These are phyloP conservation scores for Kodamaea neixiangensis DNA, from an alignment of 805 yeast genomes.

Conservation along the genomic window DNA sequence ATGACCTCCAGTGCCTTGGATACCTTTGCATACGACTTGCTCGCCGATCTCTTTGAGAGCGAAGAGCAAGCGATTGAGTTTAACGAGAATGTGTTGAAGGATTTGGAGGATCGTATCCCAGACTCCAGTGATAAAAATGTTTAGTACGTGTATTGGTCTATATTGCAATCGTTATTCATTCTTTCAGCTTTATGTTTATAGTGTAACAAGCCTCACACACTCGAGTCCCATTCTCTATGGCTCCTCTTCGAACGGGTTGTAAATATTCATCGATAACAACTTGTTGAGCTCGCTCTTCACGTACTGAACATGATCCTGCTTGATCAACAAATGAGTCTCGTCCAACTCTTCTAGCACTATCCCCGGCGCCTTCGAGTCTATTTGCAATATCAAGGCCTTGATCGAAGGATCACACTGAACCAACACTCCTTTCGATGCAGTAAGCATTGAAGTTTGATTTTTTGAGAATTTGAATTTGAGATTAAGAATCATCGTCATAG, in stretches of 20 bases:
- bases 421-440: conserved; percentile 45
- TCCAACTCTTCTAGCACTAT: conserved; percentile 77
- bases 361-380: conserved; percentile 76
- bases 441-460: conserved; percentile 31
- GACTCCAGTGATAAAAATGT: neutral
- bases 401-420: conserved; percentile 86
- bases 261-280: conserved; percentile 78
- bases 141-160: neutral
- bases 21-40: conserved; percentile 45
- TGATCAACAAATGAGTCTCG: conserved; percentile 85
- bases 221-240: neutral
- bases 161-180: neutral
- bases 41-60: conserved; percentile 24
- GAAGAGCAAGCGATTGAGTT: conserved; percentile 20
- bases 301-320: conserved; percentile 70
- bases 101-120: conserved; percentile 18
- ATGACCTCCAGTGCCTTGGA: conserved; percentile 67
- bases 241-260: conserved; percentile 75
- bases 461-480: conserved; percentile 3
- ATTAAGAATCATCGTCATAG: neutral
- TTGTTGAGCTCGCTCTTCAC: conserved; percentile 77
- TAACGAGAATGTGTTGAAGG: conserved; percentile 29
- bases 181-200: neutral
- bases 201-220: neutral
- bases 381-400: conserved; percentile 77